phyloP scores from a whole-genome alignment of 345 rosid species.

The Anacardium occidentale region DNA sequence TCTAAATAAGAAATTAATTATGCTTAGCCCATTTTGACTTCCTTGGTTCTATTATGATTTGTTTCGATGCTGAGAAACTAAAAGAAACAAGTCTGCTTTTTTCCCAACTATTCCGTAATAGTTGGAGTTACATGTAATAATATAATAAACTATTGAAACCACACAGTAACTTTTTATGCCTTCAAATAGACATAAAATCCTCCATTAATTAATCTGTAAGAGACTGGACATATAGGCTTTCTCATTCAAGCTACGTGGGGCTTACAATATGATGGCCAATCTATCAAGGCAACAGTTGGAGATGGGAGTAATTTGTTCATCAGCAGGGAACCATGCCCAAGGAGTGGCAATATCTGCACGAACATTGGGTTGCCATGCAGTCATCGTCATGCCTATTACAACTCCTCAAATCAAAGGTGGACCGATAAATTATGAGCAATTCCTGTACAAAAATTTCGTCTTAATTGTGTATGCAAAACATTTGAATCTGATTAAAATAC shows the following conservation, averaged over 20 bases:
- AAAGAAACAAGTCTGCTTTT: no score
- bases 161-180: no score
- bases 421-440: no score
- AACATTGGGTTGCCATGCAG: conserved; percentile 64
- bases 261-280: conserved; percentile 95
- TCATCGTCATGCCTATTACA: conserved; percentile 86
- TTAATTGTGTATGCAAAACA: background rate
- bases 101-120: no score
- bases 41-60: background rate
- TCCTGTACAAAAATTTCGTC: no score
- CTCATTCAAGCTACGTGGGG: conserved; percentile 97
- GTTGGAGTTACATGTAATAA: no score
- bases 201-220: background rate
- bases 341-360: conserved; percentile 92
- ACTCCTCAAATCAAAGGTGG: conserved; percentile 78
- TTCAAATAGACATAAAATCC: background rate
- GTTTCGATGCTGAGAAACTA: background rate
- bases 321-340: conserved; percentile 99
- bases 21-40: no score
- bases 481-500: conserved; percentile 12
- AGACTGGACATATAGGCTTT: conserved; percentile 55
- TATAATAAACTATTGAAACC: no score
- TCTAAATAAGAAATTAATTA: background rate
- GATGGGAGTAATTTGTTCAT: conserved; percentile 86
- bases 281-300: conserved; percentile 64